Evolutionary conservation across 164 flowering plant species (phyloP), one percentile per base, ranked within the genome.

Genomic region (Kalanchoe fedtschenkoi): DNA sequence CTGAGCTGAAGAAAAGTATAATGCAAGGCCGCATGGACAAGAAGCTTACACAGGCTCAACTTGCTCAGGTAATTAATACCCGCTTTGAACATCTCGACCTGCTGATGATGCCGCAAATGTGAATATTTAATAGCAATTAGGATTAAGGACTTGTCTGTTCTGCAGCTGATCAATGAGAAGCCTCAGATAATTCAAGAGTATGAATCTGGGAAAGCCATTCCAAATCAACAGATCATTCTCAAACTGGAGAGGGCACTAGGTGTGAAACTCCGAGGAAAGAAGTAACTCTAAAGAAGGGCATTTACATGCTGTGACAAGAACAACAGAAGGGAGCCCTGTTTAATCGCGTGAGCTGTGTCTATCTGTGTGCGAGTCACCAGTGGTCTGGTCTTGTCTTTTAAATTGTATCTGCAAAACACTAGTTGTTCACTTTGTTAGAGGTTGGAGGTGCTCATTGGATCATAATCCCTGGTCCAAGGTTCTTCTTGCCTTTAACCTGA

Each of bases 191-290:
- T 93, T 39, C 97, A 93, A 68, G 99, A 93, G 77, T 93, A 90
- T 62, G 99, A 93, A 71, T 85, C 96, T 57, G 99, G 99, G 19
- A 93, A 93, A 70, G 99, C 99, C 30, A 93, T 93, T 17, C 99
- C 99, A 16, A 90, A 93, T 61, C 99, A 93, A 67, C 97, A 93
- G 80, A 78, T 93, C 24, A 79, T 93, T 15, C 68, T 77, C 59
- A 93, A 93, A 62, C 80, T 93, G 76, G 99, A 93, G 78, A 85
- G 96, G 79, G 92, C 89, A 41, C 95, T 93, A 39, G 96, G 95
- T 65, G 89, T 67, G 38, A 93, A 93, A 70, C 88, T 93, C 62
- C 85, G 97, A 10, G 97, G 96, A 39, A 93, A 90, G 83, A 93
- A 93, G 70, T 92, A 72, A 75, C 0, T 19, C 21, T 22, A 44